Base-by-base conservation (phyloP, 768 basidiomycete genomes). In the Naematelia encephala region DNA sequence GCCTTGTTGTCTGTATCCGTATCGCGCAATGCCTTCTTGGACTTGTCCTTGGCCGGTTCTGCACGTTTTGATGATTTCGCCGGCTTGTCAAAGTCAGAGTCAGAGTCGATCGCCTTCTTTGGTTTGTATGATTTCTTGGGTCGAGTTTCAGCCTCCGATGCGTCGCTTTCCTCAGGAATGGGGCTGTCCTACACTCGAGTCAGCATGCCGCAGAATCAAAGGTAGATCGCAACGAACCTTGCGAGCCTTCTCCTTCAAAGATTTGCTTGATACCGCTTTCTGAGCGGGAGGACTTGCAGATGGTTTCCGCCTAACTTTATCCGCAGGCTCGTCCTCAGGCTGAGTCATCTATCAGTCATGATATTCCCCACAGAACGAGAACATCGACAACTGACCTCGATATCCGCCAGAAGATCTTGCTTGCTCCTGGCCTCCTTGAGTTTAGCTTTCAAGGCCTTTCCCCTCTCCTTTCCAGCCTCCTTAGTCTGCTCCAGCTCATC, bases 351-450 rank as follows among this genome's bases (percentile, higher is more conserved):
- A n/a, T n/a, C n/a, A n/a, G n/a, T n/a, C n/a, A n/a, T n/a, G n/a
- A n/a, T n/a, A n/a, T n/a, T n/a, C n/a, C n/a, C n/a, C n/a, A n/a
- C n/a, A n/a, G n/a, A n/a, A n/a, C n/a, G n/a, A n/a, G n/a, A n/a
- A n/a, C n/a, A n/a, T n/a, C n/a, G n/a, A n/a, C n/a, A n/a, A 49
- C 68, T 50, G 53, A 67, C 68, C 58, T 71, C 70, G 11, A 73
- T 42, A 4, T 45, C 56, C 2, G 44, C 34, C 21, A 66, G 29
- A 23, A 54, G 56, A 22, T 65, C 69, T 26, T 48, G 45, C 42
- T 69, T 59, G 19, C 61, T 66, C 11, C 27, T 57, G 1, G 66
- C 64, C 16, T 60, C 66, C 39, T 58, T 63, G 23, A 68, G 22
- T 54, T 66, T 69, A 3, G 51, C 39, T 60, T 70, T 71, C 25